A percentile compares a stretch with the other conserved stretches of the same genome.
Evolutionary conservation across 495 filamentous ascomycete species (phyloP).

Genomic region (Stereocaulon alpinum): DNA sequence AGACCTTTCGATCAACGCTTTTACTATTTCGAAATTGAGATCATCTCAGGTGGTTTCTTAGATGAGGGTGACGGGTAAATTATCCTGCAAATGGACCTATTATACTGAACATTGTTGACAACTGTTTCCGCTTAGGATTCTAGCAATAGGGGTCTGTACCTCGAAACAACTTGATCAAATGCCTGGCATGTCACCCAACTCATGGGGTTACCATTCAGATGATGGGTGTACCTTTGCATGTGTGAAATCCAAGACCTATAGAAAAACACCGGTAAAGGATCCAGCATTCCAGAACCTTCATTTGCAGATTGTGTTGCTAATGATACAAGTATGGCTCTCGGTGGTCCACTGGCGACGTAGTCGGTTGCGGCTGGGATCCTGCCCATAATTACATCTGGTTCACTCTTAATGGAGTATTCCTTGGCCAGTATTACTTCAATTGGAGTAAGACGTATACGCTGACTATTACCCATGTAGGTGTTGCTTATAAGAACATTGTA

Average conservation of each 20-base stretch:
- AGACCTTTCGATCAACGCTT: background rate
- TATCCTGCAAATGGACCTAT: no score
- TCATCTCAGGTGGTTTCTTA: background rate
- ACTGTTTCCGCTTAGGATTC: background rate
- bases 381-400: background rate
- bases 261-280: background rate
- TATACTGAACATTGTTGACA: background rate
- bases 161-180: background rate
- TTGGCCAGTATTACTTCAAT: background rate
- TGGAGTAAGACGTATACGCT: background rate
- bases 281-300: no score
- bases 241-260: background rate
- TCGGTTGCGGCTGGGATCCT: slow-evolving; percentile 1
- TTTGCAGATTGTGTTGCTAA: no score
- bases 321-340: background rate
- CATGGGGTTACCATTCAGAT: background rate
- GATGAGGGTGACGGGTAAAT: background rate
- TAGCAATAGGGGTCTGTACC: background rate
- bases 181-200: background rate
- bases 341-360: background rate
- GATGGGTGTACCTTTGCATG: background rate
- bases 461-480: background rate
- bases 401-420: background rate
- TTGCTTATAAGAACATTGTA: background rate
- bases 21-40: background rate